phyloP scores from a whole-genome alignment of 225 moss, liverwort and hornwort genomes.

The Pseudoscleropodium purum region DNA sequence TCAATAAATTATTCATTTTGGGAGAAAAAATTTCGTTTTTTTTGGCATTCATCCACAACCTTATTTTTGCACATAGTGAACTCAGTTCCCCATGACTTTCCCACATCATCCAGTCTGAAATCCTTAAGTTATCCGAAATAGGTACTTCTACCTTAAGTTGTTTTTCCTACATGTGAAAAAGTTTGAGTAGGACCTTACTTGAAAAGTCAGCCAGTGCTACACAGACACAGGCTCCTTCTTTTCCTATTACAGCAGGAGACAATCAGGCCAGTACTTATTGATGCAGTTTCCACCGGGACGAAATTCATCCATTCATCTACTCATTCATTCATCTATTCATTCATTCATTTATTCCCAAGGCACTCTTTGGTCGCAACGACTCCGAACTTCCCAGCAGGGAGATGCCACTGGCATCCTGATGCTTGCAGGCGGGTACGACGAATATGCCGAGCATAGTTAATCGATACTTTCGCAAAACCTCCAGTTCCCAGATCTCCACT shows the following conservation, averaged over 20 bases:
- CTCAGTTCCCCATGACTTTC: too few relatives aligned
- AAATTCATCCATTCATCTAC: background rate
- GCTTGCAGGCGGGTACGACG: background rate
- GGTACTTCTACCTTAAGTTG: too few relatives aligned
- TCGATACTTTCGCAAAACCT: background rate
- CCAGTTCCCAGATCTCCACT: background rate
- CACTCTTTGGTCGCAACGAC: background rate
- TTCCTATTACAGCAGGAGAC: background rate
- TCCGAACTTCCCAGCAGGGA: background rate
- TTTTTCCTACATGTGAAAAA: background rate
- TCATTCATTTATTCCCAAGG: background rate
- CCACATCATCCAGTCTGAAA: too few relatives aligned
- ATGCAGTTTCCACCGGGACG: background rate
- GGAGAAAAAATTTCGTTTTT: too few relatives aligned
- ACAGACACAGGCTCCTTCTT: background rate
- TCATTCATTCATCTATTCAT: background rate
- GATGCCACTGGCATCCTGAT: background rate
- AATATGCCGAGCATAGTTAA: background rate
- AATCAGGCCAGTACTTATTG: too few relatives aligned
- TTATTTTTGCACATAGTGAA: too few relatives aligned
- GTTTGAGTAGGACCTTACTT: background rate
- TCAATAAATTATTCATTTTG: too few relatives aligned
- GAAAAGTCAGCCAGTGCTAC: background rate
- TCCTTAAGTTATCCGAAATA: too few relatives aligned
- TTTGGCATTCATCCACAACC: too few relatives aligned